Conservation (phyloP, 129 eudicot genomes). For the Flaveria brownii region DNA sequence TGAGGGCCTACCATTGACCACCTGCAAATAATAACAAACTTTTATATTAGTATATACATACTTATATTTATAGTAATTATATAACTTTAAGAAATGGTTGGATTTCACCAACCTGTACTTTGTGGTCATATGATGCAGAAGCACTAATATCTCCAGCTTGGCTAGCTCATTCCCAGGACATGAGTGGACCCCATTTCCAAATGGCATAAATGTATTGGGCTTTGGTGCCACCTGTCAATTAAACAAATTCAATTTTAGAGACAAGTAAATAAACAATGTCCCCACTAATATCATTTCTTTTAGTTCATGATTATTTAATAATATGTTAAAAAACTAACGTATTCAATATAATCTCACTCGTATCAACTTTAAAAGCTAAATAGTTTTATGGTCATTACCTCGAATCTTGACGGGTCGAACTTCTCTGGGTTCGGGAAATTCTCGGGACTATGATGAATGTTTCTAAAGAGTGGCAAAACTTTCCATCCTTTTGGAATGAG, state of each 20-base stretch:
- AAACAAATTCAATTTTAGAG: constrained; percentile 24
- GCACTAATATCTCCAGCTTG: constrained; percentile 83
- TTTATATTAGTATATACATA: background rate
- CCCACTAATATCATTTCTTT: background rate
- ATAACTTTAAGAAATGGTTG: constrained; percentile 1
- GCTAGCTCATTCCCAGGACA: constrained; percentile 98
- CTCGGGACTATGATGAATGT: constrained; percentile 91
- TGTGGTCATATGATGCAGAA: constrained; percentile 89
- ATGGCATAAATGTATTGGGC: constrained; percentile 95
- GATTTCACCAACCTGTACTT: constrained; percentile 76
- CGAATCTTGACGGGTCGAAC: constrained; percentile 99
- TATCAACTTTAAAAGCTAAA: background rate
- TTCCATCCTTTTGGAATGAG: constrained; percentile 99
- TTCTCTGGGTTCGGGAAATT: constrained; percentile 81
- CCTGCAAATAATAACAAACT: constrained; percentile 49
- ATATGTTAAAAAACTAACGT: background rate
- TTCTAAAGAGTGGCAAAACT: constrained; percentile 89
- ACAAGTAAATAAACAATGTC: background rate
- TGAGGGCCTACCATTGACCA: constrained; percentile 97
- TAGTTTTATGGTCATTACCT: constrained; percentile 47
- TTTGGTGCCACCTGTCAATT: constrained; percentile 81
- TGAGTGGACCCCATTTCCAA: constrained; percentile 95
- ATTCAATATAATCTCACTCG: too few species aligned
- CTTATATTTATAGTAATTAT: constrained; percentile 4
- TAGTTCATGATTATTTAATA: background rate